Conservation (phyloP, 2,329 filamentous ascomycete species). For the Aspergillus tamarii region DNA sequence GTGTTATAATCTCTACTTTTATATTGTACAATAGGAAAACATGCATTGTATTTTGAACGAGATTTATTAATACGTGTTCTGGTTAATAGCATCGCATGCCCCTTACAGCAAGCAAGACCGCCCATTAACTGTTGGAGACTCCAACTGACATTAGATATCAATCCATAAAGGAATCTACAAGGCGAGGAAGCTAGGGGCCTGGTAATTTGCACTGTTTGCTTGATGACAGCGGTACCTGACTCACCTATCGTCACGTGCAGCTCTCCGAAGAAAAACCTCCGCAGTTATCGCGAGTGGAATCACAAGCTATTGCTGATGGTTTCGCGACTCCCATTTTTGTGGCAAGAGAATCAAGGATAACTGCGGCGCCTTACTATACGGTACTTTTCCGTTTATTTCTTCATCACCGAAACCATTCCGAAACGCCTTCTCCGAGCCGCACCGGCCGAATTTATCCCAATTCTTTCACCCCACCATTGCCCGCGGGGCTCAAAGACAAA, state of each 20-base stretch:
- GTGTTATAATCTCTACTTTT: slow-evolving; percentile 23
- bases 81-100: background rate
- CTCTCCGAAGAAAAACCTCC: slow-evolving; percentile 9
- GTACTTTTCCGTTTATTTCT: background rate
- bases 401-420: background rate
- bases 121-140: background rate
- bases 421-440: background rate
- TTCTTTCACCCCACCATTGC: slow-evolving; percentile 9
- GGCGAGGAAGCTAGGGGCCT: background rate
- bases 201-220: background rate
- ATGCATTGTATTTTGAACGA: background rate
- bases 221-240: background rate
- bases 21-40: slow-evolving; percentile 3
- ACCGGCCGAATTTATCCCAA: background rate
- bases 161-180: background rate
- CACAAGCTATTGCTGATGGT: background rate
- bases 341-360: background rate
- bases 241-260: slow-evolving; percentile 8
- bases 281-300: slow-evolving; percentile 4
- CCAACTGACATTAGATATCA: background rate
- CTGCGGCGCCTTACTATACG: background rate
- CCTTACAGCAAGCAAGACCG: background rate
- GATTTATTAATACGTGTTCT: background rate
- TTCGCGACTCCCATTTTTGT: background rate
- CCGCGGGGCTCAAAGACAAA: slow-evolving; percentile 9